phyloP scores from a whole-genome alignment of 306 rosid species.

The Vicia faba region DNA sequence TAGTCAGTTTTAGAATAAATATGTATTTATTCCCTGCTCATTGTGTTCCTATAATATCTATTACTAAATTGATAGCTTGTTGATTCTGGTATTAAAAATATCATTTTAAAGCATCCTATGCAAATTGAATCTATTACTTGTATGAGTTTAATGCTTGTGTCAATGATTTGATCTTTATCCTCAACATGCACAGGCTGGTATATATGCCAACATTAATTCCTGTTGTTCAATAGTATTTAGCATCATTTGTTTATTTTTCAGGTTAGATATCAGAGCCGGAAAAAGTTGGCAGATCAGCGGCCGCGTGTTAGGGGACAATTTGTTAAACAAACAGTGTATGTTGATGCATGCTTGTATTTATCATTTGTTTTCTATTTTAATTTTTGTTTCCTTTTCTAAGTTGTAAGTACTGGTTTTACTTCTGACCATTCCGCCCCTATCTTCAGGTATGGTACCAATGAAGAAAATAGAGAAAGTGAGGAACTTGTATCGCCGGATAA shows the following conservation, averaged over 20 bases:
- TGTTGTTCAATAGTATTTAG: conserved; percentile 27
- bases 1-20: conserved; percentile 7
- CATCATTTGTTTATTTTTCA: conserved; percentile 35
- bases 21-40: conserved; percentile 7
- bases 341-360: conserved; percentile 33
- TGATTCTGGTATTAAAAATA: conserved; percentile 5
- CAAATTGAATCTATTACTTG: too few species aligned
- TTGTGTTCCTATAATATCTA: conserved; percentile 11
- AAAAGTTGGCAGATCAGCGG: conserved; percentile 71
- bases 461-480: conserved; percentile 35
- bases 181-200: not conserved
- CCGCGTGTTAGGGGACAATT: conserved; percentile 76
- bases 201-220: conserved; percentile 10
- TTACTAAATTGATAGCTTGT: conserved; percentile 9
- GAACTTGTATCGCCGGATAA: conserved; percentile 44
- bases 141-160: conserved; percentile 6
- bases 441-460: conserved; percentile 45
- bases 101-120: conserved; percentile 10
- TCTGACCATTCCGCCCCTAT: conserved; percentile 9
- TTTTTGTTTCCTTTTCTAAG: not conserved
- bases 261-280: conserved; percentile 76
- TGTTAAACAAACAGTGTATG: conserved; percentile 50
- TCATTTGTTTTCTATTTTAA: not conserved
- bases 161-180: conserved; percentile 13
- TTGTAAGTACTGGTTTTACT: conserved; percentile 19